Percentiles rank a stretch among this genome's conserved stretches.
Evolutionary conservation across 768 basidiomycete genomes (phyloP).

Genomic region (Pisolithus albus): DNA sequence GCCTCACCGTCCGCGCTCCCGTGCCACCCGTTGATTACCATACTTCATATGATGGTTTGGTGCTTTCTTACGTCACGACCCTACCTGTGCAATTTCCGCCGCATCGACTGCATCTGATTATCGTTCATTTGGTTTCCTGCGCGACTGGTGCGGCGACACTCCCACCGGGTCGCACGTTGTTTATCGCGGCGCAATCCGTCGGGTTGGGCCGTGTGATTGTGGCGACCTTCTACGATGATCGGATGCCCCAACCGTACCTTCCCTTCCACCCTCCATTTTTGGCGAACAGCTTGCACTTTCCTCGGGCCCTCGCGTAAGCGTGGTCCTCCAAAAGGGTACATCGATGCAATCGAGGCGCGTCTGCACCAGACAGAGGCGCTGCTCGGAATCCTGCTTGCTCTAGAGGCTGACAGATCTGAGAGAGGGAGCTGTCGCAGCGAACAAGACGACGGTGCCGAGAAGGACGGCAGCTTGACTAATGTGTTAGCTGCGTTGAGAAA

Average conservation of each 20-base stretch:
- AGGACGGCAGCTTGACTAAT: conserved; percentile 16
- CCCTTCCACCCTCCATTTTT: not conserved
- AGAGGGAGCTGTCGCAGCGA: conserved; percentile 15
- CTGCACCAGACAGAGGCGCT: conserved; percentile 89
- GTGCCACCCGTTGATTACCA: not conserved
- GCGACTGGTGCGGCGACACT: not conserved
- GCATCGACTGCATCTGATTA: not conserved
- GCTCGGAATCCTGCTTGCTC: conserved; percentile 69
- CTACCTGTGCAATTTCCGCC: no score
- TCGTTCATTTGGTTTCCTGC: not conserved
- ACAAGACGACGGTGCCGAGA: conserved; percentile 3
- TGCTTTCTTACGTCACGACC: not conserved
- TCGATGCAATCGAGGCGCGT: conserved; percentile 88
- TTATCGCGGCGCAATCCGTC: not conserved
- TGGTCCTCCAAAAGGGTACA: conserved; percentile 90
- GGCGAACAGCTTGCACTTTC: conserved; percentile 60
- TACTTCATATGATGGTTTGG: not conserved
- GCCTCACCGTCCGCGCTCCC: not conserved
- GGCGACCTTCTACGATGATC: not conserved
- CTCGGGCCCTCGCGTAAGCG: conserved; percentile 75
- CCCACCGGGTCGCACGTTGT: not conserved
- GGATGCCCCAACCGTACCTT: not conserved
- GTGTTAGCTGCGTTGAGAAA: conserved; percentile 46
- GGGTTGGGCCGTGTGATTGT: not conserved
- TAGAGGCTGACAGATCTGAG: conserved; percentile 23